A percentile compares a stretch with the other conserved stretches of the same genome.
These are phyloP conservation scores for Fusarium sp. DNA, from an alignment of 2,329 filamentous ascomycete species.

Conservation along the genomic window DNA sequence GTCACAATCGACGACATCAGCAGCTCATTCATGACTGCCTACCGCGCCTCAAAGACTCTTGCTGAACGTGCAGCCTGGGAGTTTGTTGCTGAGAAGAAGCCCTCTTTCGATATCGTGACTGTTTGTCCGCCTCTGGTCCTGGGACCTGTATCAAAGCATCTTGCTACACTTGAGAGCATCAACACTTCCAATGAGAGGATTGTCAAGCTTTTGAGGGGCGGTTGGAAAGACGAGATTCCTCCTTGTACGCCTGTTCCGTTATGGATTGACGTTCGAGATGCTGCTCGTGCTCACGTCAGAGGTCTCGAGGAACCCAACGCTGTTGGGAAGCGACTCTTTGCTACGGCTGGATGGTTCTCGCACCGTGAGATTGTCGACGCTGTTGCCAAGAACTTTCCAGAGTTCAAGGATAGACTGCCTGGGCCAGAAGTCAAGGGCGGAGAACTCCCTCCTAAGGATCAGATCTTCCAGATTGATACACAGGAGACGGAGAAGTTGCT, in stretches of 20 bases:
- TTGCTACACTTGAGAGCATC: slow-evolving; percentile 56
- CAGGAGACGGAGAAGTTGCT: slow-evolving; percentile 66
- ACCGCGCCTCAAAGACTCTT: slow-evolving; percentile 64
- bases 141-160: slow-evolving; percentile 61
- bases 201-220: slow-evolving; percentile 59
- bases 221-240: slow-evolving; percentile 58
- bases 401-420: slow-evolving; percentile 59
- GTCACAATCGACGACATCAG: slow-evolving; percentile 56
- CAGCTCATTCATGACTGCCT: slow-evolving; percentile 53
- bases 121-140: slow-evolving; percentile 65
- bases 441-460: slow-evolving; percentile 50
- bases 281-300: slow-evolving; percentile 61
- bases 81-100: slow-evolving; percentile 55
- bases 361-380: slow-evolving; percentile 57
- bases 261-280: slow-evolving; percentile 67
- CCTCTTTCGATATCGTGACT: slow-evolving; percentile 61
- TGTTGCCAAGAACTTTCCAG: slow-evolving; percentile 59
- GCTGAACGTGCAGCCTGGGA: slow-evolving; percentile 65
- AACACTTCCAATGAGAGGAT: slow-evolving; percentile 65
- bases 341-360: slow-evolving; percentile 57
- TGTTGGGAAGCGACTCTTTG: slow-evolving; percentile 61
- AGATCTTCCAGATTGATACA: slow-evolving; percentile 66
- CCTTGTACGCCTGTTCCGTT: slow-evolving; percentile 52
- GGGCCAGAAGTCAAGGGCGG: slow-evolving; percentile 55
- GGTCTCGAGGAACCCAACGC: slow-evolving; percentile 60